phyloP scores from a whole-genome alignment of 306 rosid species.

The Hippophae rhamnoides region DNA sequence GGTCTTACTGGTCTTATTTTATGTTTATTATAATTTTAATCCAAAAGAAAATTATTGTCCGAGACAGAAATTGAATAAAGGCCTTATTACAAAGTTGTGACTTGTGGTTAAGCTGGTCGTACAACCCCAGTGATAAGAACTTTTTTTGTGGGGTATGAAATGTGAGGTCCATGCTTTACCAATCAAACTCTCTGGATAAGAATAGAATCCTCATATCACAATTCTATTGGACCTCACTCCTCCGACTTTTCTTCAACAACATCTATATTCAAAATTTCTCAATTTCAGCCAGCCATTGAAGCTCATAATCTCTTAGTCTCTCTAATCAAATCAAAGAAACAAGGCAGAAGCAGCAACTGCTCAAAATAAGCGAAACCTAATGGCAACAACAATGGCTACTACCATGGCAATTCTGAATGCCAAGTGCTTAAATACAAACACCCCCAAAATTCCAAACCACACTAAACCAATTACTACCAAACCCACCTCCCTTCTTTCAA shows the following conservation, averaged over 20 bases:
- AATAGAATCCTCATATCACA: conserved; percentile 43
- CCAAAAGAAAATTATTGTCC: too few species aligned
- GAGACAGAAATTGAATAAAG: too few species aligned
- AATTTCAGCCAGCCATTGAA: conserved; percentile 10
- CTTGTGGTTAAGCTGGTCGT: too few species aligned
- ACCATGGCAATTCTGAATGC: conserved; percentile 61
- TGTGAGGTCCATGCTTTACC: conserved; percentile 37
- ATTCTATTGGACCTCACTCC: conserved; percentile 39
- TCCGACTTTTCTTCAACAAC: conserved; percentile 20
- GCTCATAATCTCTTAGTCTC: conserved; percentile 8
- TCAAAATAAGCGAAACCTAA: conserved; percentile 16
- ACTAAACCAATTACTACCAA: conserved; percentile 30
- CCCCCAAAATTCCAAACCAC: conserved; percentile 31
- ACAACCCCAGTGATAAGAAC: conserved; percentile 34
- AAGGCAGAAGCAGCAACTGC: background rate
- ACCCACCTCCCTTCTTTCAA: conserved; percentile 37
- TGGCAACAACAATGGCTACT: conserved; percentile 45
- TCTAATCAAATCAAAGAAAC: background rate
- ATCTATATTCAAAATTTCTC: conserved; percentile 18
- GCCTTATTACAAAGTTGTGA: too few species aligned
- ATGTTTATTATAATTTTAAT: too few species aligned
- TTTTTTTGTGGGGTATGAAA: conserved; percentile 20
- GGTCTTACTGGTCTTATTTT: too few species aligned
- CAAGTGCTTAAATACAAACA: conserved; percentile 35
- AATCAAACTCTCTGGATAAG: conserved; percentile 43